Base-by-base conservation (phyloP, 306 rosid genomes). In the Cucurbita moschata region DNA sequence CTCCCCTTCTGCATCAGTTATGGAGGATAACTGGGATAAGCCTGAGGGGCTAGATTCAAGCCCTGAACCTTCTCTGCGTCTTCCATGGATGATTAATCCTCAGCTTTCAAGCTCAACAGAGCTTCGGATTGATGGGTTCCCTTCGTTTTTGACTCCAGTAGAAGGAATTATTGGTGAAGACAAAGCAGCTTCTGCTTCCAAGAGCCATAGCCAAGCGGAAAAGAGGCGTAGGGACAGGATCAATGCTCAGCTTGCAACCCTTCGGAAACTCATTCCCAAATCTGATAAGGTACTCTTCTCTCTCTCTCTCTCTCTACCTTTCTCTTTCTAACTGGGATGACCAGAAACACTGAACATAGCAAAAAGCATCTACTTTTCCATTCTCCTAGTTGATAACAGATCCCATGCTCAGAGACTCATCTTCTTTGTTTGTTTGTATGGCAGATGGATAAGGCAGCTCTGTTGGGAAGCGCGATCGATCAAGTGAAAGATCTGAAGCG, bases 391-490 rank as follows among this genome's bases (percentile, higher is more conserved):
- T 21, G 37, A 46, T 67, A 21, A 10, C 55, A 44, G 54, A 66
- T 46, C 50, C 71, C 71, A 40, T 16, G 26, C 8, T 40, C 10
- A 66, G 46, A 66, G 46, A 15, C 47, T 13, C 14, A 50, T 40
- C 54, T 72, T 78, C 18, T 19, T 63, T 3, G 39, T n/a, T 16
- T 3, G 10, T 67, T 16, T 3, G 10, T 67, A 2, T 80, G 73
- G 77, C 80, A 95, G 97, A 91, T 95, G 99, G 97, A 95, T 87
- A 95, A 91, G 72, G 99, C 99, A 67, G 96, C 99, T 53, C 81
- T 95, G 42, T 75, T 95, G 57, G 97, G 99, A 64, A 89, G 96
- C 37, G 99, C 85, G 78, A 91, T 95, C 51, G 96, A 95, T 10
- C 91, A 87, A 8, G 97, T 95, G 12, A 95, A 91, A 66, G 97